Evolutionary conservation across 1,284 basidiomycete genomes (phyloP), one percentile per base, ranked within the genome.

Genomic region (Lentinula novae-zelandiae): DNA sequence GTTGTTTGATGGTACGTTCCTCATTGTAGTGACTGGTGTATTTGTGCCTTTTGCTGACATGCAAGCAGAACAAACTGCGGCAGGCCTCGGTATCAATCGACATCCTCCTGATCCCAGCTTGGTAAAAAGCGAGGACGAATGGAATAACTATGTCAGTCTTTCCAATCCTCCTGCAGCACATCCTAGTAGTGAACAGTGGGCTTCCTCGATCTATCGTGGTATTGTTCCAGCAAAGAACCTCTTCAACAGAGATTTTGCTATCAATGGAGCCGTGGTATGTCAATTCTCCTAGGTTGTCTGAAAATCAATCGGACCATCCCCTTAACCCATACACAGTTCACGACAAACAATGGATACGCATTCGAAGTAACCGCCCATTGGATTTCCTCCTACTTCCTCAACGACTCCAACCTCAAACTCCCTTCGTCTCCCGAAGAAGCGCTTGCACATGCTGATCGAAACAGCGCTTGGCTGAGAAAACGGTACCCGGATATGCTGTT

Each of bases 361-460:
- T 78, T 69, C 55, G 85, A 87, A 69, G 77, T 82, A 6, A 72
- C 69, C 1, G 76, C 86, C 0, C 84, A 87, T 66, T 87, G 83
- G 84, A 83, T 86, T 51, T 84, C 85, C 0, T 80, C 84, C 0
- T 87, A 86, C 68, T 86, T 87, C 68, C 76, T 82, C 4, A 68
- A 65, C 0, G 84, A 87, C 63, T 63, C 67, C 6, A 76, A 58
- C 15, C 53, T 86, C 72, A 71, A 69, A 0, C 67, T 86, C 0
- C 84, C 83, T 1, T 64, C 68, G 1, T 75, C 78, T 0, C 65
- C 71, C 0, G 78, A 80, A 49, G 77, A 76, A 13, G 84, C 83
- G 0, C 64, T 76, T 34, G 68, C 62, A 1, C 67, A 69, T 39
- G 73, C 81, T 0, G 77, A 81, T 49, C 68, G 72, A 6, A 71